A percentile compares a stretch with the other conserved stretches of the same genome.
phyloP scores from a whole-genome alignment of 306 rosid species.

The Adenanthera pavonina region DNA sequence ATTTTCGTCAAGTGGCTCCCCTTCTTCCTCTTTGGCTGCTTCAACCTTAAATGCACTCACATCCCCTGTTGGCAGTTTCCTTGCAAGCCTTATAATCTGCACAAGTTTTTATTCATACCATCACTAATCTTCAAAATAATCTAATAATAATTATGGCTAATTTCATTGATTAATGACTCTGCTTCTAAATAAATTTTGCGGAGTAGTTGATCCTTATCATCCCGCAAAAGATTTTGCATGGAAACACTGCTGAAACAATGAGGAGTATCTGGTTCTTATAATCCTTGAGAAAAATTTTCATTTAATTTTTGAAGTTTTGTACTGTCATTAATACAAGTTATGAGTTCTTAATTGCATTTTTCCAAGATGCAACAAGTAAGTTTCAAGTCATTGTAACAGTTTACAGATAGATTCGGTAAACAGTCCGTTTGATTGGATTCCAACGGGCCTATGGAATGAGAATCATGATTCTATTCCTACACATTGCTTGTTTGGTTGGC shows the following conservation, averaged over 20 bases:
- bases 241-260: slow-evolving; percentile 3
- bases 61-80: slow-evolving; percentile 92
- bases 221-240: neutral
- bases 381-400: neutral
- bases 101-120: slow-evolving; percentile 28
- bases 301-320: too few relatives aligned
- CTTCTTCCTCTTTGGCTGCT: slow-evolving; percentile 56
- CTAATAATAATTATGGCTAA: neutral
- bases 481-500: too few relatives aligned
- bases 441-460: too few relatives aligned
- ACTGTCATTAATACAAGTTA: too few relatives aligned
- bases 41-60: slow-evolving; percentile 60
- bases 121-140: neutral
- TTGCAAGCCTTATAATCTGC: slow-evolving; percentile 89
- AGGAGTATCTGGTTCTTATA: neutral
- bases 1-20: slow-evolving; percentile 75
- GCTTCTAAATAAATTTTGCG: neutral
- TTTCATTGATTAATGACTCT: slow-evolving; percentile 8
- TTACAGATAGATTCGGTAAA: neutral
- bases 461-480: too few relatives aligned
- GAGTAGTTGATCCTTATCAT: slow-evolving; percentile 2
- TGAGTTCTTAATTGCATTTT: too few relatives aligned
- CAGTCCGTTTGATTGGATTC: too few relatives aligned
- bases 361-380: slow-evolving; percentile 21
- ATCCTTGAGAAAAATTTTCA: too few relatives aligned